phyloP scores from a whole-genome alignment of 2,329 filamentous ascomycete genomes.

The Talaromyces verruculosus region DNA sequence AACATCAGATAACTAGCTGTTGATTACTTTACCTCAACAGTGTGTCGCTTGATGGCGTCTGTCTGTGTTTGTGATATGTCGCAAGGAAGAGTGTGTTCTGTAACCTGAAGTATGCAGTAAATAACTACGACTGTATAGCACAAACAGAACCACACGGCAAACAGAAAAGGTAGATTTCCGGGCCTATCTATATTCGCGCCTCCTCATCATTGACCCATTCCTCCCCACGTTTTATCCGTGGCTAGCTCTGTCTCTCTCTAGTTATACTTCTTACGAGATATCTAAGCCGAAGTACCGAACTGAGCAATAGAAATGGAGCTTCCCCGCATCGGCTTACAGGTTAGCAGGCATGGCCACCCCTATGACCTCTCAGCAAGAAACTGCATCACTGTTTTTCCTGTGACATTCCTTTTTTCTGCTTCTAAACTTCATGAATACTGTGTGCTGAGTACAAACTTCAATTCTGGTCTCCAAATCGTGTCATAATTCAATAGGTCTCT shows the following conservation, averaged over 20 bases:
- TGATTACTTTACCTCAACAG: too few relatives aligned
- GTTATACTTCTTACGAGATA: background rate
- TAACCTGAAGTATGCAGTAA: background rate
- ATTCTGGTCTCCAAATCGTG: background rate
- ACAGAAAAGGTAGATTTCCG: background rate
- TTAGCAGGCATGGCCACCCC: background rate
- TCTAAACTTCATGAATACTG: background rate
- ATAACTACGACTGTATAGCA: background rate
- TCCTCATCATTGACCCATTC: background rate
- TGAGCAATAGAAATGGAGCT: background rate
- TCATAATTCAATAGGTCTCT: background rate
- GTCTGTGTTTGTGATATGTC: background rate
- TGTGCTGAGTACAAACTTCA: background rate
- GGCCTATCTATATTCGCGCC: background rate
- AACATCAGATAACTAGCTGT: too few relatives aligned
- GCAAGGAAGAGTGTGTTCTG: background rate
- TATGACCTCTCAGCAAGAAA: background rate
- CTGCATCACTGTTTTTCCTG: background rate
- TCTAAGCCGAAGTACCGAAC: background rate
- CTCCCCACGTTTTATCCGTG: background rate
- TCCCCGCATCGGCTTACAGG: background rate
- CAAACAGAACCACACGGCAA: background rate
- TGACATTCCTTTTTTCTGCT: background rate
- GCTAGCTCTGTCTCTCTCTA: background rate
- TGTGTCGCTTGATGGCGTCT: background rate